These are phyloP conservation scores for Croton setiger DNA, from an alignment of 441 rosid genomes.

Conservation along the genomic window DNA sequence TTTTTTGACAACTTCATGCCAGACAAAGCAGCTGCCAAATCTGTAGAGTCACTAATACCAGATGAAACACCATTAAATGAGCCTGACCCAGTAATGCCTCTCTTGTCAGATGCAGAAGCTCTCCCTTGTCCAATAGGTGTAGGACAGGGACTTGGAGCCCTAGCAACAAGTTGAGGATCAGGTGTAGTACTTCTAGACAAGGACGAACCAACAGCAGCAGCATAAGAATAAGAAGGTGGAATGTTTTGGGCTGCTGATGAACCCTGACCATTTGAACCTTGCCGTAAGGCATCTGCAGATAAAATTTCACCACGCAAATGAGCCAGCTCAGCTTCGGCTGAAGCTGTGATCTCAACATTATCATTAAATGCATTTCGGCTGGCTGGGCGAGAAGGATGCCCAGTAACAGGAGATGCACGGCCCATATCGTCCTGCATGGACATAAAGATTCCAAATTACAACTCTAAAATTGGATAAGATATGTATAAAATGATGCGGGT, in stretches of 20 bases:
- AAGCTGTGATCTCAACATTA: constrained; percentile 36
- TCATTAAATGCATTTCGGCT: constrained; percentile 84
- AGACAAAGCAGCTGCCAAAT: constrained; percentile 60
- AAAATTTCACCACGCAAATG: constrained; percentile 38
- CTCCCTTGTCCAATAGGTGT: constrained; percentile 87
- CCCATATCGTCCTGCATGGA: constrained; percentile 68
- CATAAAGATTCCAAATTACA: no score
- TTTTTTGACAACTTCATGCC: constrained; percentile 57
- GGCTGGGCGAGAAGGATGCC: constrained; percentile 79
- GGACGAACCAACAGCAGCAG: constrained; percentile 75
- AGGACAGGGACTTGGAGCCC: constrained; percentile 84
- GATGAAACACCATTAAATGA: constrained; percentile 55
- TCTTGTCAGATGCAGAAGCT: constrained; percentile 54
- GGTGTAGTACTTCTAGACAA: constrained; percentile 84
- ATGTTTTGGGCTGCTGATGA: constrained; percentile 40
- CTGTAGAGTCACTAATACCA: constrained; percentile 46
- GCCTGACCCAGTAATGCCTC: constrained; percentile 43
- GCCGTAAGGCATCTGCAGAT: constrained; percentile 36
- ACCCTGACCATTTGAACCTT: constrained; percentile 40
- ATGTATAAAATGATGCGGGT: no score
- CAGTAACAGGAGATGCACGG: constrained; percentile 35
- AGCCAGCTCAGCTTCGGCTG: constrained; percentile 57
- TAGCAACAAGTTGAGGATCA: constrained; percentile 74
- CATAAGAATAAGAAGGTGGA: constrained; percentile 60
- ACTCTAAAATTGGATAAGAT: no score